These are phyloP conservation scores for Yarrowia osloensis DNA, from an alignment of 805 yeast species.

Conservation along the genomic window DNA sequence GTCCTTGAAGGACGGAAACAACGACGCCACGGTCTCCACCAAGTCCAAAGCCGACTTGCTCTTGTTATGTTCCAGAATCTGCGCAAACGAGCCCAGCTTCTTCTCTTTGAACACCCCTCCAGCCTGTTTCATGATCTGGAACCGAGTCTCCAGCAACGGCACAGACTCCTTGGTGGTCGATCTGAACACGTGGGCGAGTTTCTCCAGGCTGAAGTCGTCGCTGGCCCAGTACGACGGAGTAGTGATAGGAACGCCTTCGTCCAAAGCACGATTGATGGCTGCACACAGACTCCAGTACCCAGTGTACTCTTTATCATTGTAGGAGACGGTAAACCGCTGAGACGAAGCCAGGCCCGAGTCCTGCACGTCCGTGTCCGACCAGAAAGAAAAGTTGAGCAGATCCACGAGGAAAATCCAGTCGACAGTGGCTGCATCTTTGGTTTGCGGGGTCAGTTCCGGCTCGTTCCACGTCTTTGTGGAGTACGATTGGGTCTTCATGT, in stretches of 20 bases:
- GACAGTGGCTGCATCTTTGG: slow-evolving; percentile 33
- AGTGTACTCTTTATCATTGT: slow-evolving; percentile 43
- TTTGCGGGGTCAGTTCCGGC: slow-evolving; percentile 43
- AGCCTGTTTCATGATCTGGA: slow-evolving; percentile 44
- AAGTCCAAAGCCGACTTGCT: slow-evolving; percentile 42
- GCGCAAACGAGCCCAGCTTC: slow-evolving; percentile 35
- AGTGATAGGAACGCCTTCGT: slow-evolving; percentile 45
- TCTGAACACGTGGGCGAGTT: slow-evolving; percentile 40
- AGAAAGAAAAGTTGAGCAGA: slow-evolving; percentile 48
- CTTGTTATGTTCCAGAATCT: slow-evolving; percentile 35
- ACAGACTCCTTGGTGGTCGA: slow-evolving; percentile 41
- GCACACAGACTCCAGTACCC: slow-evolving; percentile 52
- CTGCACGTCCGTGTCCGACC: slow-evolving; percentile 44
- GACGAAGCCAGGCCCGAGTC: slow-evolving; percentile 41
- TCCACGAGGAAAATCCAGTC: slow-evolving; percentile 50
- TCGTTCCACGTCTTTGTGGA: slow-evolving; percentile 45
- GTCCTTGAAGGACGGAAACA: slow-evolving; percentile 45
- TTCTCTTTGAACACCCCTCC: slow-evolving; percentile 35
- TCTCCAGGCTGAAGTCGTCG: slow-evolving; percentile 37
- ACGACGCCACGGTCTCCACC: slow-evolving; percentile 39
- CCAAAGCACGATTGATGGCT: slow-evolving; percentile 48
- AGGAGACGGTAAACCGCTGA: slow-evolving; percentile 43
- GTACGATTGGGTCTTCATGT: slow-evolving; percentile 41
- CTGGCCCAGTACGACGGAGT: slow-evolving; percentile 44
- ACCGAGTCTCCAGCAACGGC: slow-evolving; percentile 45